Base-by-base conservation (phyloP, 768 basidiomycete species). In the Austroboletus eburneus region DNA sequence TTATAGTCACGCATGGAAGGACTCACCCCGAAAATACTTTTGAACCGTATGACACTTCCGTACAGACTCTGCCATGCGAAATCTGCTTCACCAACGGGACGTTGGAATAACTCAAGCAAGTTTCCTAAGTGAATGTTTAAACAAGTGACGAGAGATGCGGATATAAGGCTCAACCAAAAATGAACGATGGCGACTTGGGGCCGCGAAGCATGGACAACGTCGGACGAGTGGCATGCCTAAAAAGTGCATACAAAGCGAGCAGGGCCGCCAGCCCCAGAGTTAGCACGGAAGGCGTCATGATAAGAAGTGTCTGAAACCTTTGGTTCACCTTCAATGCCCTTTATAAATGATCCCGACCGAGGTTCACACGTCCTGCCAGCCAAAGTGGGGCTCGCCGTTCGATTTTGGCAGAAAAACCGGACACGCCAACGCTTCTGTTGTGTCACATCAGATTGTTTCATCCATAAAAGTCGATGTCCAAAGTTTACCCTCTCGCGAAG, bases 401-500 rank as follows among this genome's bases (percentile, higher is more conserved):
- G n/a, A n/a, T n/a, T n/a, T n/a, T n/a, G n/a, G n/a, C n/a, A n/a
- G n/a, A n/a, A n/a, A n/a, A n/a, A n/a, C n/a, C n/a, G n/a, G n/a
- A n/a, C n/a, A n/a, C n/a, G n/a, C 27, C 27, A 27, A 27, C 12
- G 27, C 27, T 27, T 27, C 27, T 27, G 27, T 27, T 27, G 27
- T 27, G 27, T 32, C 30, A 13, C 14, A 13, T 32, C 30, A 14
- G 7, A 32, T 32, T 13, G 30, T 32, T 7, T 13, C 30, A n/a
- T n/a, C n/a, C n/a, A n/a, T n/a, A n/a, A n/a, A n/a, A n/a, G n/a
- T n/a, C n/a, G n/a, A n/a, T 27, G 71, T 68, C 68, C 68, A 75
- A 5, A 62, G 10, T 16, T 74, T 49, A 2, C 71, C 68, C 30
- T 48, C 56, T 12, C 74, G n/a, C n/a, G n/a, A n/a, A n/a, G n/a